phyloP scores from a whole-genome alignment of 306 rosid species.

The Albizia julibrissin region DNA sequence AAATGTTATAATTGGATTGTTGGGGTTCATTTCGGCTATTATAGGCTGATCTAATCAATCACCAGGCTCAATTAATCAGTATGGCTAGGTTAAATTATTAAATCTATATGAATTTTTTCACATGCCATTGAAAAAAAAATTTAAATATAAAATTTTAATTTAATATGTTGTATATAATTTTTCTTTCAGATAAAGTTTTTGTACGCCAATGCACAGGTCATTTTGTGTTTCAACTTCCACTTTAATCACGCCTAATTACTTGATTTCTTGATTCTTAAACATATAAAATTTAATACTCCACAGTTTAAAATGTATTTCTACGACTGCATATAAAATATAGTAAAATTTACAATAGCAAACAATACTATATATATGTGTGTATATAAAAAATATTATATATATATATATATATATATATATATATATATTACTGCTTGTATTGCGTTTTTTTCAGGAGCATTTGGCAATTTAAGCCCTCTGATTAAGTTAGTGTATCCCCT shows the following conservation, averaged over 20 bases:
- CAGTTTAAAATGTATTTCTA: no score
- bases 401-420: no score
- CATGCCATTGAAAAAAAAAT: background rate
- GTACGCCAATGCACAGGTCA: background rate
- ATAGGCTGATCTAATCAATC: slow-evolving; percentile 2
- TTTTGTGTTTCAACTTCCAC: background rate
- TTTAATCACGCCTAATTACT: background rate
- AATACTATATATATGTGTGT: no score
- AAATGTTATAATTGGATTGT: background rate
- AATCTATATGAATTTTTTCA: background rate
- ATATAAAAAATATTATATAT: no score
- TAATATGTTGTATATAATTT: background rate
- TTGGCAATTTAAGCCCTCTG: no score
- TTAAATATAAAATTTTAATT: background rate
- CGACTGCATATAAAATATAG: no score
- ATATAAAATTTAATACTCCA: no score
- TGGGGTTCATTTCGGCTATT: background rate
- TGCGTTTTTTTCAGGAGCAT: no score
- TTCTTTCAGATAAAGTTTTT: background rate
- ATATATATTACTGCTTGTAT: no score
- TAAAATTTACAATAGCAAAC: no score
- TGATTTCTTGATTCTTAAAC: background rate
- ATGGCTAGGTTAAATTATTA: background rate
- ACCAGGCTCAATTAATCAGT: background rate
- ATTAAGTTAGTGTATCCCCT: no score